A percentile compares a stretch with the other conserved stretches of the same genome.
phyloP scores from a whole-genome alignment of 1,139 yeast species.

The Sugiyamaella novakii region DNA sequence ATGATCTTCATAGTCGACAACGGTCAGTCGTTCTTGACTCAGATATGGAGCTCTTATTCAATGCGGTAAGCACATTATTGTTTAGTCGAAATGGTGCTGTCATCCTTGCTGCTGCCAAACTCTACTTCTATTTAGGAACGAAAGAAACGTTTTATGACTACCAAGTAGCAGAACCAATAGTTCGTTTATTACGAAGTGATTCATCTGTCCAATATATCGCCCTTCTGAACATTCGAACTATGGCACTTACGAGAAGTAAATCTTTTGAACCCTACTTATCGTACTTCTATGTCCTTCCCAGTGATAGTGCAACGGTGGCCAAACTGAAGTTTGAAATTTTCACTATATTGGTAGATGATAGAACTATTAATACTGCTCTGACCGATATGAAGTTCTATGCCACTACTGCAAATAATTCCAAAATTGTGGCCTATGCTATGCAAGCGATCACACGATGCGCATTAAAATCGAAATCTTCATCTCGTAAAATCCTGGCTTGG shows the following conservation, averaged over 20 bases:
- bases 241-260: conserved; percentile 47
- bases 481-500: conserved; percentile 46
- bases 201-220: conserved; percentile 40
- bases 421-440: conserved; percentile 57
- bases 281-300: conserved; percentile 61
- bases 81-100: conserved; percentile 62
- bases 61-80: conserved; percentile 49
- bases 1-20: conserved; percentile 40
- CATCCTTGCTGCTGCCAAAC: conserved; percentile 60
- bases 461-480: conserved; percentile 40
- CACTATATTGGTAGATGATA: conserved; percentile 51
- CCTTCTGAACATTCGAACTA: conserved; percentile 38
- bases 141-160: conserved; percentile 52
- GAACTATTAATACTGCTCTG: conserved; percentile 56
- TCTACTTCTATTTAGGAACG: conserved; percentile 58
- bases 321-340: conserved; percentile 65
- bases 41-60: conserved; percentile 59
- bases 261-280: conserved; percentile 53
- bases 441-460: conserved; percentile 61
- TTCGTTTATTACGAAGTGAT: conserved; percentile 47
- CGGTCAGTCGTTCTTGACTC: conserved; percentile 47
- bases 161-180: conserved; percentile 54
- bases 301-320: conserved; percentile 54
- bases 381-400: conserved; percentile 71
- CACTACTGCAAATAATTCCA: conserved; percentile 43